phyloP scores from a whole-genome alignment of 202 grass and related monocot species.

The Schoenoplectus tabernaemontani region DNA sequence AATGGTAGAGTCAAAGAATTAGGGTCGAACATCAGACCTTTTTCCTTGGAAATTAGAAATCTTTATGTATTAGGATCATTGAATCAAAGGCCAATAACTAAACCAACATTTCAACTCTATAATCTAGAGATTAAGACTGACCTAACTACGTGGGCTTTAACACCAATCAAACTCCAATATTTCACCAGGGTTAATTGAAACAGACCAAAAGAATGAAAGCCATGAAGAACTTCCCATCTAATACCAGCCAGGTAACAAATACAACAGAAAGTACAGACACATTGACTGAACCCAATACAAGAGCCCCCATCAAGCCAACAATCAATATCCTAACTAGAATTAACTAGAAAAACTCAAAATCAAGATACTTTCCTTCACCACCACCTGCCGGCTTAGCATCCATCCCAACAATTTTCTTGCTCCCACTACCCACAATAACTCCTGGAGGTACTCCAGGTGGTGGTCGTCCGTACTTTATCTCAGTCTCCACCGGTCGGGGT shows the following conservation, averaged over 20 bases:
- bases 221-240: constrained; percentile 1
- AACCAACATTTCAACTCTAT: constrained; percentile 2
- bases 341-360: constrained; percentile 96
- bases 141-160: constrained; percentile 1
- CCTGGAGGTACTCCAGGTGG: constrained; percentile 26
- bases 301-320: not conserved
- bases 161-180: not conserved
- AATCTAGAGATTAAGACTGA: constrained; percentile 12
- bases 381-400: constrained; percentile 46
- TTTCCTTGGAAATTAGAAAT: not conserved
- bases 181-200: constrained; percentile 15
- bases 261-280: constrained; percentile 19
- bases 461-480: constrained; percentile 48
- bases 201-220: not conserved
- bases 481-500: constrained; percentile 52
- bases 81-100: not conserved
- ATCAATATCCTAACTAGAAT: constrained; percentile 18
- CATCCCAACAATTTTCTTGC: constrained; percentile 35
- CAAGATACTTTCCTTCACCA: constrained; percentile 59
- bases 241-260: constrained; percentile 21
- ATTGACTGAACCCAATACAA: constrained; percentile 7
- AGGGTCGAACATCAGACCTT: too few species aligned
- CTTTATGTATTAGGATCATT: not conserved
- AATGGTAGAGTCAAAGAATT: not conserved
- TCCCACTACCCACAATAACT: constrained; percentile 29